A percentile compares a stretch with the other conserved stretches of the same genome.
These are phyloP conservation scores for Nothophoma quercina DNA, from an alignment of 2,329 filamentous ascomycete species.

Conservation along the genomic window DNA sequence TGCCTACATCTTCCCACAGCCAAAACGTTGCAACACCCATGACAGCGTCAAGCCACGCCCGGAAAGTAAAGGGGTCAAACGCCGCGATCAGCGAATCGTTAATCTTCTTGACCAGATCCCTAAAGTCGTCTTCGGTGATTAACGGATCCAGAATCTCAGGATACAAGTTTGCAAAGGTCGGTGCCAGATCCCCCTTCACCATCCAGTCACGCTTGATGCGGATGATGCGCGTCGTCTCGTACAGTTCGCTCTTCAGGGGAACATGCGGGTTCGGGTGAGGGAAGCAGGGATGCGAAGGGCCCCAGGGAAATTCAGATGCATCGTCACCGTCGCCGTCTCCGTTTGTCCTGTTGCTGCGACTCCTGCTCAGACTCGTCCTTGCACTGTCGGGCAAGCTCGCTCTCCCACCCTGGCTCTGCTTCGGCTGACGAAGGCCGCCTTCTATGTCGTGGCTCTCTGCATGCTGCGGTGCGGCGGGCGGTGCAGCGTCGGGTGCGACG, in stretches of 20 bases:
- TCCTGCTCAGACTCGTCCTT: conserved; percentile 39
- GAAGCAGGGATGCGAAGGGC: conserved; percentile 90
- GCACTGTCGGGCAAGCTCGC: conserved; percentile 39
- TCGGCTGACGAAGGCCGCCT: conserved; percentile 21
- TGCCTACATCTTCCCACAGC: conserved; percentile 90
- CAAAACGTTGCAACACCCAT: conserved; percentile 87
- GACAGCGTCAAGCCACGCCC: conserved; percentile 81
- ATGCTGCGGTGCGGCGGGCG: conserved; percentile 22
- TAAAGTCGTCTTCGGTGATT: conserved; percentile 85
- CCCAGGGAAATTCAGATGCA: conserved; percentile 77
- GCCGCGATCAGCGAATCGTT: conserved; percentile 79
- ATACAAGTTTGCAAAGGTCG: conserved; percentile 93
- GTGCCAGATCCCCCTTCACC: conserved; percentile 84
- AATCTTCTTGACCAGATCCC: conserved; percentile 79
- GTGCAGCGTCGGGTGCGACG: conserved; percentile 27
- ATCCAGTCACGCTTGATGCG: conserved; percentile 93
- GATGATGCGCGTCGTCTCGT: conserved; percentile 83
- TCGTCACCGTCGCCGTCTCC: conserved; percentile 58
- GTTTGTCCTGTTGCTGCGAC: conserved; percentile 54
- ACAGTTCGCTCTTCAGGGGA: conserved; percentile 75
- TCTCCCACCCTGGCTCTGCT: conserved; percentile 21
- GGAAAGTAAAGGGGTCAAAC: conserved; percentile 78
- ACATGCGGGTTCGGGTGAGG: conserved; percentile 95
- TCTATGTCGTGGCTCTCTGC: conserved; percentile 34
- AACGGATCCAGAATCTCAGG: conserved; percentile 93